Conservation (phyloP, 805 yeast genomes). For the Candida orba region DNA sequence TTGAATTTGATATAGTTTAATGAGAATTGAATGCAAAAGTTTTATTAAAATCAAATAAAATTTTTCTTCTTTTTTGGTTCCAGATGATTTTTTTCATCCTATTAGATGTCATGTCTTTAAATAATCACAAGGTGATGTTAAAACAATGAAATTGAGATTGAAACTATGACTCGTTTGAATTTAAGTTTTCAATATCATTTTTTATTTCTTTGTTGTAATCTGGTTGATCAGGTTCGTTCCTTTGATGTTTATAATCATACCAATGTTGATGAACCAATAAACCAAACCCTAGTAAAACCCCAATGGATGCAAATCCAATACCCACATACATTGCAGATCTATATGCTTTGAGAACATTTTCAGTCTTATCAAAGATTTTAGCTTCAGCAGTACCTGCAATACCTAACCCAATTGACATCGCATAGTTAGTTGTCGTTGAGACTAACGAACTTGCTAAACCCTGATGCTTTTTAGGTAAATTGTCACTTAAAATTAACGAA, state of each 20-base stretch:
- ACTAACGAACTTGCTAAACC: slow-evolving; percentile 76
- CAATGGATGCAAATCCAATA: slow-evolving; percentile 50
- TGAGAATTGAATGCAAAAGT: too few species aligned
- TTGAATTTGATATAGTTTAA: too few species aligned
- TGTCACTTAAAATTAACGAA: slow-evolving; percentile 52
- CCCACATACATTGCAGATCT: slow-evolving; percentile 55
- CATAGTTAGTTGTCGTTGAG: slow-evolving; percentile 63
- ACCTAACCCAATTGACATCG: slow-evolving; percentile 65
- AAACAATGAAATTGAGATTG: background rate
- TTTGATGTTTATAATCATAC: background rate
- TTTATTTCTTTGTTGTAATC: too few species aligned
- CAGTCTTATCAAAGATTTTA: slow-evolving; percentile 25
- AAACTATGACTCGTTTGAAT: background rate
- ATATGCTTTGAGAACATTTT: slow-evolving; percentile 35
- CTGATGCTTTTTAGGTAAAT: slow-evolving; percentile 55
- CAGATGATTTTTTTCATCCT: background rate
- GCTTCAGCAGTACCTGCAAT: slow-evolving; percentile 62
- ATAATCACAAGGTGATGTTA: background rate
- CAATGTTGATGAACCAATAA: background rate
- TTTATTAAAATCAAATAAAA: too few species aligned
- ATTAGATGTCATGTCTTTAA: background rate
- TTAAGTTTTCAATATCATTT: background rate
- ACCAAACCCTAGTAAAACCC: slow-evolving; percentile 26
- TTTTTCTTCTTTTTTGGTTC: too few species aligned
- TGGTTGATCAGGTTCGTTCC: too few species aligned